Conservation (phyloP, 1,139 yeast species). For the Yamadazyma buinensis region DNA sequence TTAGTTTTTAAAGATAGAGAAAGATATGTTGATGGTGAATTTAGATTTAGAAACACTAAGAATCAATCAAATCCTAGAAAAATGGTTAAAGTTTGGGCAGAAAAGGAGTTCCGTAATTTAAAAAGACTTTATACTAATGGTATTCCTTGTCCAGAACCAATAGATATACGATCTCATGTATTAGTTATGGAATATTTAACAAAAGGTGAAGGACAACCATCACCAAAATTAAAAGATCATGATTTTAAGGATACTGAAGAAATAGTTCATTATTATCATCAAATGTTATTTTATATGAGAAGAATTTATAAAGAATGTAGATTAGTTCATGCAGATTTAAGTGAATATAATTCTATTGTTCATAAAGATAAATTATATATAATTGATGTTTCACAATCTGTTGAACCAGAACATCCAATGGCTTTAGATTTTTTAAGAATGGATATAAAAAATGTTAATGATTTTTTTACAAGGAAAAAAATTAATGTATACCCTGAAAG, state of each 20-base stretch:
- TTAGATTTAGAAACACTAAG: slow-evolving; percentile 79
- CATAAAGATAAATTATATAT: slow-evolving; percentile 79
- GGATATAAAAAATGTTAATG: slow-evolving; percentile 96
- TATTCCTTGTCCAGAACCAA: slow-evolving; percentile 89
- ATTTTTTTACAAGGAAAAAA: slow-evolving; percentile 68
- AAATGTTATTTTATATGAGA: slow-evolving; percentile 81
- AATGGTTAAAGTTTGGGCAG: slow-evolving; percentile 99
- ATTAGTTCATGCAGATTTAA: slow-evolving; percentile 92
- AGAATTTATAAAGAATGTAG: slow-evolving; percentile 84
- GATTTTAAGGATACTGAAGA: slow-evolving; percentile 63
- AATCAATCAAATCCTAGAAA: slow-evolving; percentile 90
- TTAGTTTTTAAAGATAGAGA: slow-evolving; percentile 94
- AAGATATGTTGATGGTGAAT: slow-evolving; percentile 94
- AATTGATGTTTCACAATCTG: slow-evolving; percentile 96
- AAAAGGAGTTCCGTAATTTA: slow-evolving; percentile 90
- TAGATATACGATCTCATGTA: slow-evolving; percentile 84
- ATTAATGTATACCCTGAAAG: slow-evolving; percentile 81
- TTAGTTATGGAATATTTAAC: slow-evolving; percentile 90
- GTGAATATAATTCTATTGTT: slow-evolving; percentile 90
- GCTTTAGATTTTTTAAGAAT: slow-evolving; percentile 89
- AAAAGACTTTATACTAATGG: slow-evolving; percentile 75
- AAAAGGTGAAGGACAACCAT: slow-evolving; percentile 76
- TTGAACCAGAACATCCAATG: slow-evolving; percentile 98
- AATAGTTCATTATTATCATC: slow-evolving; percentile 65
- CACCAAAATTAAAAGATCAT: slow-evolving; percentile 85